Conservation (phyloP, 2,329 filamentous ascomycete species). For the Stachybotrys elegans region DNA sequence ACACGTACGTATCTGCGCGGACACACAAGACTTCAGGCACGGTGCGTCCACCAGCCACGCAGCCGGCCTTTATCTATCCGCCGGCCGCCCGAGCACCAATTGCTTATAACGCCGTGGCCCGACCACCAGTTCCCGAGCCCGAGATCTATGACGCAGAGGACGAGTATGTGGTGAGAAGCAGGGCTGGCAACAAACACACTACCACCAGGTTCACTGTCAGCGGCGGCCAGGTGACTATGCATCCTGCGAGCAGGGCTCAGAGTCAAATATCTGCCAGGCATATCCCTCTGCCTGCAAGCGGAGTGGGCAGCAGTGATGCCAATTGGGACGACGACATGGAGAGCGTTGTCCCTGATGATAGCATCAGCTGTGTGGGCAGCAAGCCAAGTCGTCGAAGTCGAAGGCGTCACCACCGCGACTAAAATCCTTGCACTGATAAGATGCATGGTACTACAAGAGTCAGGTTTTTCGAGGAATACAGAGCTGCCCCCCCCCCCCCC, state of each 20-base stretch:
- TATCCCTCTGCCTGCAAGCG: constrained; percentile 35
- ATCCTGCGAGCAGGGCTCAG: constrained; percentile 16
- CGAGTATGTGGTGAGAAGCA: constrained; percentile 23
- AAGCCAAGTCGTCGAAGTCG: constrained; percentile 20
- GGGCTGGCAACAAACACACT: constrained; percentile 21
- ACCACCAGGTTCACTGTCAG: constrained; percentile 14
- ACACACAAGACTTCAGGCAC: constrained; percentile 19
- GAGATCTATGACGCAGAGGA: constrained; percentile 19
- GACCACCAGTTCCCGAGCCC: constrained; percentile 13
- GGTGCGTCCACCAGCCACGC: constrained; percentile 11
- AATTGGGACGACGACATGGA: constrained; percentile 43
- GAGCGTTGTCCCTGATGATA: constrained; percentile 56
- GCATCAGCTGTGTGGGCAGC: constrained; percentile 55
- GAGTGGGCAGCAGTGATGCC: constrained; percentile 33
- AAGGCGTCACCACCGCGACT: constrained; percentile 13
- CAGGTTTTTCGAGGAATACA: no score
- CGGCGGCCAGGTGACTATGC: constrained; percentile 9
- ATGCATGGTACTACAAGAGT: no score
- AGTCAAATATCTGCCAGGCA: constrained; percentile 26
- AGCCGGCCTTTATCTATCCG: no score
- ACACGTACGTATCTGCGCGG: constrained; percentile 39
- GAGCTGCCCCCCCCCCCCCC: no score
- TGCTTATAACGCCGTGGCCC: constrained; percentile 16
- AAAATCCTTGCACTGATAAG: constrained; percentile 4
- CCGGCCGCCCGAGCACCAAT: constrained; percentile 29